Base-by-base conservation (phyloP, 495 filamentous ascomycete genomes). In the Hypoxylon fuscum region DNA sequence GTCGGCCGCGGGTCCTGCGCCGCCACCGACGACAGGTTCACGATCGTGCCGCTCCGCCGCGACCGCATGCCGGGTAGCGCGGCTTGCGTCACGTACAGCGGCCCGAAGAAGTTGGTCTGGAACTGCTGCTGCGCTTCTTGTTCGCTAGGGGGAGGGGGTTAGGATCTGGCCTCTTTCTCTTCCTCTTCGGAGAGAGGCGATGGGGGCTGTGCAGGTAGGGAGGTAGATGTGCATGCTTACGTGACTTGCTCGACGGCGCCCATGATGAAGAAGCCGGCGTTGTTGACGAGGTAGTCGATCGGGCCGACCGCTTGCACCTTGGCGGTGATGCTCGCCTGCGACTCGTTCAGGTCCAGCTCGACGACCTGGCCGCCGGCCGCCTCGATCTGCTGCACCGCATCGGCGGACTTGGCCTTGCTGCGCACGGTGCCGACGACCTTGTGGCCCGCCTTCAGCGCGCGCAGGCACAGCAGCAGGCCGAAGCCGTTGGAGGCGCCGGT, bases 401-500 rank as follows among this genome's bases (percentile, higher is more conserved):
- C 58, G 1, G 45, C 27, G 34, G 62, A 14, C 32, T 62, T 66
- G 23, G 55, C n/a, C 38, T 63, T 69, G 58, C 69, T 78, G 27
- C 81, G 79, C 10, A 74, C 64, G n/a, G 81, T 74, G 9, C 71
- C 80, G 15, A 83, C 64, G 7, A 83, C 80, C 14, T 66, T 64
- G 52, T 81, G 73, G 25, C 75, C 74, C 9, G 72, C 70, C 11
- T 59, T 52, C 5, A 85, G 74, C n/a, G 80, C 79, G 2, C 68
- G 45, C 5, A 73, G 62, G 34, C 78, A 70, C 4, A 85, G 71
- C 10, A 70, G 55, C n/a, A 69, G 64, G 12, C 84, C 84, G 17
- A 87, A 75, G 49, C 83, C 83, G 38, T 75, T 76, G 12, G 81
- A 84, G 40, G 75, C 75, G 48, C 84, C 84, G 0, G 81, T 86